Base-by-base conservation (phyloP, 192 early-diverging fungal species). In the Podila horticola region DNA sequence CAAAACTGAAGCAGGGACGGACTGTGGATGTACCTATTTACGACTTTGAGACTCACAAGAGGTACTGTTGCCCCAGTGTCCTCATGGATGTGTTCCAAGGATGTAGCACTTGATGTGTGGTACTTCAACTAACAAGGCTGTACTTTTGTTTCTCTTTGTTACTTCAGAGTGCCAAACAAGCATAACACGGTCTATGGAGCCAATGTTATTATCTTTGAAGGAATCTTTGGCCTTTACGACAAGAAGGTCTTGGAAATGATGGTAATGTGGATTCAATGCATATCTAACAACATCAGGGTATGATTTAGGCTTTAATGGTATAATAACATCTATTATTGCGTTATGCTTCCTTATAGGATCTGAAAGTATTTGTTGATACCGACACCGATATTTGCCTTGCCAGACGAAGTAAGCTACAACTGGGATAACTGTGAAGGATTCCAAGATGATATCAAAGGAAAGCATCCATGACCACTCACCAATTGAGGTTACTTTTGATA, bases 181-280 rank as follows among this genome's bases (percentile, higher is more conserved):
- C 83, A 87, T 10, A 91, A 88, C 67, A 84, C 90, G 4, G 82
- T 97, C 12, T 98, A 99, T 82, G 96, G 96, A 61, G 97, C 97
- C 22, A 97, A 96, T 65, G 93, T 99, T 7, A 88, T 99, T 52
- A 95, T 98, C 55, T 98, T 99, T 84, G 97, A 99, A 77, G 97
- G 97, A 57, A 99, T 99, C 69, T 98, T 99, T 90, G 97, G 96
- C 10, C 84, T 99, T 34, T 96, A 96, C 75, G 95, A 97, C 74
- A 88, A 91, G 33, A 86, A 82, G 38, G 90, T 98, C 28, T 85
- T 93, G 17, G 88, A 92, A 34, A 82, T 97, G 81, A 93, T 96
- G 95, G 93, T 95, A 79, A 74, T 13, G 41, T 45, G 41, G 41
- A 45, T 36, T 36, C 10, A 10, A 36, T 36, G 34, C 4, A 45